Evolutionary conservation across 2,329 filamentous ascomycete genomes (phyloP).

Genomic region (Macrophomina phaseolina): DNA sequence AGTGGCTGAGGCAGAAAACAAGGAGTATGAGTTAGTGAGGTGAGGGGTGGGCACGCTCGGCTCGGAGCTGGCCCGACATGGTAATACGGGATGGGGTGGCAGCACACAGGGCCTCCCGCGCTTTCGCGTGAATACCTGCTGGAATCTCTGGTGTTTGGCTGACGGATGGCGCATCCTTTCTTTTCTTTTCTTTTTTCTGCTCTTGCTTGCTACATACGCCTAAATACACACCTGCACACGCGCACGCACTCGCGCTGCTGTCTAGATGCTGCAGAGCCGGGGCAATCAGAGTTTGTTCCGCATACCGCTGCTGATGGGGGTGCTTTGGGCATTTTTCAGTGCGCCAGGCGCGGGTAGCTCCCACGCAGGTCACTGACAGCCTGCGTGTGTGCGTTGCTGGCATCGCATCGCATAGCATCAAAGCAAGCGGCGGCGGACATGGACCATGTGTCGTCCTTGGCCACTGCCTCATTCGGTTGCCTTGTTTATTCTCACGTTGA

Average conservation of each 20-base stretch:
- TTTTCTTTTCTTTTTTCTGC: no score
- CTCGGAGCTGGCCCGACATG: slow-evolving; percentile 11
- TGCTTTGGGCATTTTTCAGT: background rate
- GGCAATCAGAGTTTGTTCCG: background rate
- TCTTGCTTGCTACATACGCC: no score
- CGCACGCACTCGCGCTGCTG: no score
- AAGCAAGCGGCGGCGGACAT: background rate
- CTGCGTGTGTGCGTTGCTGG: slow-evolving; percentile 14
- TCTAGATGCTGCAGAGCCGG: background rate
- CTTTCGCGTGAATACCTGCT: background rate
- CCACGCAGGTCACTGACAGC: background rate
- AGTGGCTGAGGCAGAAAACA: background rate
- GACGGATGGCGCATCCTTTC: background rate
- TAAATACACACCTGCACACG: background rate
- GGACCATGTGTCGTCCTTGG: background rate
- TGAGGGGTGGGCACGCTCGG: background rate
- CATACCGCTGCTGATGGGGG: background rate
- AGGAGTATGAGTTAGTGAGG: background rate
- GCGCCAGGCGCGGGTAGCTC: slow-evolving; percentile 16
- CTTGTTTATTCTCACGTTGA: slow-evolving; percentile 6
- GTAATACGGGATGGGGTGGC: background rate
- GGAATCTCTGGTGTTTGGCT: background rate
- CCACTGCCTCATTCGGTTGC: background rate
- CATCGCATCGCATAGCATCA: background rate
- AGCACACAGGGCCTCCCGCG: slow-evolving; percentile 11